These are phyloP conservation scores for Acorus calamus DNA, from an alignment of 106 monocot genomes.

Conservation along the genomic window DNA sequence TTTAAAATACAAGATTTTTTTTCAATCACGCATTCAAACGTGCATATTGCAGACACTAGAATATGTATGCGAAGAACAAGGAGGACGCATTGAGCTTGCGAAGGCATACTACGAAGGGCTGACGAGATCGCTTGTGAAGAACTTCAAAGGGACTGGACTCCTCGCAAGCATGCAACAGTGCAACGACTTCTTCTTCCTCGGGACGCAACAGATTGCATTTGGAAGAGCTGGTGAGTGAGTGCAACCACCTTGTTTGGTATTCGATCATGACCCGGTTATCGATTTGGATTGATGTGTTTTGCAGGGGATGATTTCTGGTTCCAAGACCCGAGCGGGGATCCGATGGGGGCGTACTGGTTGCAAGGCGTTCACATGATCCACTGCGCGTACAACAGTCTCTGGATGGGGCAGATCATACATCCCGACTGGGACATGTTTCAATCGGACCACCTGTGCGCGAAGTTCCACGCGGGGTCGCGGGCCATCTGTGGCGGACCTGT, in stretches of 20 bases:
- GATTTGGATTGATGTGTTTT: neutral
- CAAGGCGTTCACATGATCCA: slow-evolving; percentile 47
- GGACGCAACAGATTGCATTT: slow-evolving; percentile 28
- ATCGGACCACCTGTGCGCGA: slow-evolving; percentile 30
- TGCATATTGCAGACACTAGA: slow-evolving; percentile 24
- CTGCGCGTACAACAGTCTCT: slow-evolving; percentile 47
- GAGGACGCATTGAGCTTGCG: slow-evolving; percentile 42
- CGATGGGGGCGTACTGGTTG: slow-evolving; percentile 42
- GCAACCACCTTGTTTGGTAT: neutral
- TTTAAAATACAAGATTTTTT: too few species aligned
- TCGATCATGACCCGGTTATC: neutral
- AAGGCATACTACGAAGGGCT: slow-evolving; percentile 42
- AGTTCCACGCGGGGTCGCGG: slow-evolving; percentile 38
- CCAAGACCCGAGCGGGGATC: slow-evolving; percentile 46
- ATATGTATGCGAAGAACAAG: slow-evolving; percentile 32
- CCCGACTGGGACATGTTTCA: slow-evolving; percentile 67
- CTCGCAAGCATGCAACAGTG: slow-evolving; percentile 56
- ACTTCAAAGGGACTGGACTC: slow-evolving; percentile 44
- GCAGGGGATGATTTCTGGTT: slow-evolving; percentile 59
- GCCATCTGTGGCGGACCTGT: slow-evolving; percentile 52
- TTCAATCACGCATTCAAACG: too few species aligned
- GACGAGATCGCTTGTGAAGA: slow-evolving; percentile 26
- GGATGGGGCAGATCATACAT: slow-evolving; percentile 49
- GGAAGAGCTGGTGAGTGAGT: slow-evolving; percentile 31
- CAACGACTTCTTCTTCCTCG: slow-evolving; percentile 56